Base-by-base conservation (phyloP, 345 rosid species). In the Trapa bicornis region DNA sequence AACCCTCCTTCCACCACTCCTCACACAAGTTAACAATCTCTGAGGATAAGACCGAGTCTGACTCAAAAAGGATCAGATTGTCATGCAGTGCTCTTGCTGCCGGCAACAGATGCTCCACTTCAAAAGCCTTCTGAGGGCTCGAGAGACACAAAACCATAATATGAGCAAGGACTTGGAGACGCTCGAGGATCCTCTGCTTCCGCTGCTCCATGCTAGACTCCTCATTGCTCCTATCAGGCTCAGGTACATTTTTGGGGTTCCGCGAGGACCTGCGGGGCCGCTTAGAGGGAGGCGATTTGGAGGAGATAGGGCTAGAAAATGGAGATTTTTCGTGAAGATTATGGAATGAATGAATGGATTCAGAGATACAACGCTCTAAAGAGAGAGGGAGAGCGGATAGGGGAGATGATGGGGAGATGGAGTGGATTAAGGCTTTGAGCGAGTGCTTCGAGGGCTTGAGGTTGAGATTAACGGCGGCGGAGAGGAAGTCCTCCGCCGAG, bases 21-120 rank as follows among this genome's bases (percentile, higher is more conserved):
- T 94, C 99, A 15, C 96, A 94, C 33, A 88, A 65, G 45, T 78
- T 77, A 32, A 85, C 84, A n/a, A 91, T 76, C 75, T 91, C 96
- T 14, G 73, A 60, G 42, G 85, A 78, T 70, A 94, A 69, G 66
- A 52, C 77, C 38, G 82, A 68, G 80, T 88, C 88, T 47, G 86
- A 86, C 75, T 94, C 99, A 22, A 94, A 86, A 50, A 85, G 68
- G 4, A 84, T 63, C 74, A 94, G 74, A 69, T 73, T 85, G 15
- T 91, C 87, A 62, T 94, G 97, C 72, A 94, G 70, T 10, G 77
- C 69, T 75, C 75, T 89, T 33, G 80, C 88, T 14, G 89, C 66
- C 0, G 88, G 85, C 37, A 91, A 68, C 68, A 94, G 60, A 48
- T 87, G 86, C 1, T 78, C 68, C 36, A 79, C 64, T 4, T 71